phyloP scores from a whole-genome alignment of 179 eudicot genomes.

The Spinacia oleracea region DNA sequence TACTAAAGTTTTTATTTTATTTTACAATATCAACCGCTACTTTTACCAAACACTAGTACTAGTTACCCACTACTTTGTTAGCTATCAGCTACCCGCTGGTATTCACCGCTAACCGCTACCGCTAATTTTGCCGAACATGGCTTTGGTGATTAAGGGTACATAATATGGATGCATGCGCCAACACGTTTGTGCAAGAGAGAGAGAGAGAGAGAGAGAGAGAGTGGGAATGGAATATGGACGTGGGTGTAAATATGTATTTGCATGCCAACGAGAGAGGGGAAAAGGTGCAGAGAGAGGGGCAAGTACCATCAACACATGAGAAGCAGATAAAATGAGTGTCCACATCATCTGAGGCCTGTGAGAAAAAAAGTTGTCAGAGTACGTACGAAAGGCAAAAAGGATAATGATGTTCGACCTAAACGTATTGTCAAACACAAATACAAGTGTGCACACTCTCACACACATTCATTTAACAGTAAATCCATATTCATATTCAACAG shows the following conservation, averaged over 20 bases:
- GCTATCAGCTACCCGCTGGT: too few relatives aligned
- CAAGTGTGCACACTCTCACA: neutral
- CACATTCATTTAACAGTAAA: neutral
- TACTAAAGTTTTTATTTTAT: too few relatives aligned
- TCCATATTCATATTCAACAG: neutral
- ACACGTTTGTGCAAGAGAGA: conserved; percentile 2
- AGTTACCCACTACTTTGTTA: too few relatives aligned
- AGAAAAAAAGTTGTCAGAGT: conserved; percentile 15
- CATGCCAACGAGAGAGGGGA: too few relatives aligned
- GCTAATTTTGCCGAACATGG: too few relatives aligned
- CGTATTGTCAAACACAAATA: neutral
- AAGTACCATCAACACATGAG: conserved; percentile 67
- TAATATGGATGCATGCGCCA: too few relatives aligned
- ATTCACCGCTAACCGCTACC: too few relatives aligned
- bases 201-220: neutral
- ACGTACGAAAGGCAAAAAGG: neutral
- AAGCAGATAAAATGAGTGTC: conserved; percentile 80
- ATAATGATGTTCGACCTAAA: neutral
- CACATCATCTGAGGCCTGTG: conserved; percentile 70
- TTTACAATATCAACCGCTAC: too few relatives aligned
- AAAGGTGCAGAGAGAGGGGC: conserved; percentile 9
- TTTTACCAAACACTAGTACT: too few relatives aligned
- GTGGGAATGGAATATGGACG: too few relatives aligned
- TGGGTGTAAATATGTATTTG: too few relatives aligned
- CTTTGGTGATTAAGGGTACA: too few relatives aligned